Conservation (phyloP, 129 eudicot genomes). For the Centaurea solstitialis region DNA sequence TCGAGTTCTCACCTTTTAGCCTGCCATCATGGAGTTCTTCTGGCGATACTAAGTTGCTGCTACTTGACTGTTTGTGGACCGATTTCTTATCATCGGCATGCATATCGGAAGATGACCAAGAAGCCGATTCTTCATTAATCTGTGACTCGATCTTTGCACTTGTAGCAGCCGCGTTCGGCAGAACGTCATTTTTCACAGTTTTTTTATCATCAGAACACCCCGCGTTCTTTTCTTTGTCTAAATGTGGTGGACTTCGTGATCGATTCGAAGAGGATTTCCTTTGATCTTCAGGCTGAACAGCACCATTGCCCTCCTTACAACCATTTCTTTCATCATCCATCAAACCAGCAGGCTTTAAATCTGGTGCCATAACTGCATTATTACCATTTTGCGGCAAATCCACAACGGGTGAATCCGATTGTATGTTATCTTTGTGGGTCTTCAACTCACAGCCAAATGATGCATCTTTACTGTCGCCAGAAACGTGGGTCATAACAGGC, state of each 20-base stretch:
- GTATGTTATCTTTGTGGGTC: slow-evolving; percentile 19
- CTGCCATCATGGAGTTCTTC: background rate
- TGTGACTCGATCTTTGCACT: slow-evolving; percentile 35
- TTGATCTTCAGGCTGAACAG: slow-evolving; percentile 10
- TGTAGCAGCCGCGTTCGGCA: slow-evolving; percentile 25
- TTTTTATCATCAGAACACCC: slow-evolving; percentile 25
- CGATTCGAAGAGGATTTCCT: background rate
- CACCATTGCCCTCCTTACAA: slow-evolving; percentile 16
- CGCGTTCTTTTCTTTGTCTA: slow-evolving; percentile 24
- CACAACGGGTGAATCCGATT: background rate
- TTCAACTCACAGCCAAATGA: slow-evolving; percentile 28
- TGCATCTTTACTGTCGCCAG: slow-evolving; percentile 27
- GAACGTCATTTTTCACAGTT: slow-evolving; percentile 6
- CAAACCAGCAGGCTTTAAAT: slow-evolving; percentile 21
- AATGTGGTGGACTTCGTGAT: background rate
- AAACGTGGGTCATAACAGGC: background rate
- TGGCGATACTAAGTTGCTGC: background rate
- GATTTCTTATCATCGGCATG: slow-evolving; percentile 29
- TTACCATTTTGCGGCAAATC: slow-evolving; percentile 10
- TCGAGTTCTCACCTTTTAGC: background rate
- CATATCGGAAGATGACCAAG: slow-evolving; percentile 44
- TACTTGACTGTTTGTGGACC: slow-evolving; percentile 19
- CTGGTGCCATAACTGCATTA: background rate
- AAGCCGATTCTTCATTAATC: slow-evolving; percentile 39
- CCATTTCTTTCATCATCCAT: slow-evolving; percentile 13